Base-by-base conservation (phyloP, 2,329 filamentous ascomycete genomes). In the Aspergillus versicolor region DNA sequence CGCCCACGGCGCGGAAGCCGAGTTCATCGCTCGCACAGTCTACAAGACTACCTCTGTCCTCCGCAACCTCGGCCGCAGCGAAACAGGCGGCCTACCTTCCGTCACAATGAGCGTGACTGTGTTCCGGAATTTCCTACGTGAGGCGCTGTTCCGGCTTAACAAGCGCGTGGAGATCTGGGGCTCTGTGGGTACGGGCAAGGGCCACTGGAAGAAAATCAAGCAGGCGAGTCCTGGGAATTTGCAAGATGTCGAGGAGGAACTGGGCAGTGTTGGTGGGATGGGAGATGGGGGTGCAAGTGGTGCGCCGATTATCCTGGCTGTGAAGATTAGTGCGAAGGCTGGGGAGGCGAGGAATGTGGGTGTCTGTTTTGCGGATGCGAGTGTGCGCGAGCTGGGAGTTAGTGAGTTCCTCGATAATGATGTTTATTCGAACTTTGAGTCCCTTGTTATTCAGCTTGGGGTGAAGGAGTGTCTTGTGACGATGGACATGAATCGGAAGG, bases 401-500 rank as follows among this genome's bases (percentile, higher is more conserved):
- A 96, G 91, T 79, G 95, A 99, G 71, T 99, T 99, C 64, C 84
- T 96, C n/a, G 94, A 99, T 80, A 99, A 97, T 70, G 94, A 99
- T 71, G 82, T 97, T 9, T 99, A 95, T 78, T 97, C 93, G 52
- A 99, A 99, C 73, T 95, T 99, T 64, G 94, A 99, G 77, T 92
- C 92, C 3, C 82, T 99, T 17, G 84, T 99, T 52, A 99, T 99
- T 64, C 95, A 99, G 71, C 85, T 99, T 3, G 94, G 94, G 5
- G 91, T 97, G 19, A 94, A 92, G 70, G 94, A 99, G 73, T 97
- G 92, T 68, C 78, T 99, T 30, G 77, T 99, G n/a, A 89, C 91
- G 66, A 77, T 85, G 19, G 92, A 97, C 69, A 84, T 85, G 57
- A 79, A 83, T 5, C 89, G 90, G 59, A 96, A 95, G 72, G 92